Conservation (phyloP, 495 filamentous ascomycete genomes). For the Aspergillus indologenus region DNA sequence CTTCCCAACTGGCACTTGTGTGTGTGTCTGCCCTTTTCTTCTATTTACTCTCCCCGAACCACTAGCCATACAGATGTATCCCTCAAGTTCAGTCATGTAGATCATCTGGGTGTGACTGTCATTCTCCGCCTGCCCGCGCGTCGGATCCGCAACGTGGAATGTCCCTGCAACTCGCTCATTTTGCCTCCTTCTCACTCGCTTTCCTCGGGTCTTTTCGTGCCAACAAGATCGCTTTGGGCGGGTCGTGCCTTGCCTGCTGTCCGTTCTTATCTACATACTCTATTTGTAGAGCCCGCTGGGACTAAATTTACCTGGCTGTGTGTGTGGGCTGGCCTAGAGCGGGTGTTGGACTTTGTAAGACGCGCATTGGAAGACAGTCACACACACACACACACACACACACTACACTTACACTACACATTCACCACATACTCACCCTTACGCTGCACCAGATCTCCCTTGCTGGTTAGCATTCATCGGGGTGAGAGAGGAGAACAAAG, state of each 20-base stretch:
- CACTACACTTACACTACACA: too few relatives aligned
- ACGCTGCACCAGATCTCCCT: constrained; percentile 7
- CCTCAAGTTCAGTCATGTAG: neutral
- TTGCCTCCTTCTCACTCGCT: constrained; percentile 5
- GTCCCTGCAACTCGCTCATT: constrained; percentile 10
- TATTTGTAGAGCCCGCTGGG: constrained; percentile 10
- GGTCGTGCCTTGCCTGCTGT: constrained; percentile 16
- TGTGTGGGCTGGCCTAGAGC: neutral
- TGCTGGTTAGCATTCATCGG: neutral
- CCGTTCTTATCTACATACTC: constrained; percentile 11
- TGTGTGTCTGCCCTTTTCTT: neutral
- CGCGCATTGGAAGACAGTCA: constrained; percentile 5
- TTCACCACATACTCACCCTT: too few relatives aligned
- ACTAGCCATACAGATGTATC: neutral
- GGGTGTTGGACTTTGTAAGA: constrained; percentile 6
- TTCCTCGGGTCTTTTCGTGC: constrained; percentile 9
- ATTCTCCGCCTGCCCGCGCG: neutral
- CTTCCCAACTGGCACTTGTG: too few relatives aligned
- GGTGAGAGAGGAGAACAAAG: neutral
- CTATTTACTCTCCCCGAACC: neutral
- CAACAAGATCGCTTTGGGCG: constrained; percentile 19
- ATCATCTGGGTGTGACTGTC: neutral
- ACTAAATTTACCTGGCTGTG: constrained; percentile 7
- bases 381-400: neutral
- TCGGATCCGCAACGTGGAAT: constrained; percentile 23